Conservation (phyloP, 2,329 filamentous ascomycete species). For the Colletotrichum destructivum region DNA sequence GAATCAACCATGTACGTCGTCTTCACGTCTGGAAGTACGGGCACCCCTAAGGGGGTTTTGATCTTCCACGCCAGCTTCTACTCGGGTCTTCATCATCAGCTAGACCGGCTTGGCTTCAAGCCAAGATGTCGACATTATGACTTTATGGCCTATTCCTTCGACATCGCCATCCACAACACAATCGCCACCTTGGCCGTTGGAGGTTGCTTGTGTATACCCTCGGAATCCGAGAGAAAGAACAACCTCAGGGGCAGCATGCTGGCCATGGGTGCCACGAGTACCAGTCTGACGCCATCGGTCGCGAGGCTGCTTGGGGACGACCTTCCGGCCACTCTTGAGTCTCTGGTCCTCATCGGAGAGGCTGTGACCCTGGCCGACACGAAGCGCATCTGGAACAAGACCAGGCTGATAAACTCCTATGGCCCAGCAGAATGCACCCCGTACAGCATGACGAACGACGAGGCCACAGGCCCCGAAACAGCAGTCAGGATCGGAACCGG, state of each 20-base stretch:
- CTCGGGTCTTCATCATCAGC: conserved; percentile 59
- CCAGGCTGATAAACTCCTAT: neutral
- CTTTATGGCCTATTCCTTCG: conserved; percentile 51
- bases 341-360: conserved; percentile 51
- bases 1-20: conserved; percentile 56
- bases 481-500: conserved; percentile 45
- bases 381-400: conserved; percentile 11
- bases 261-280: no score
- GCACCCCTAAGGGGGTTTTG: conserved; percentile 74
- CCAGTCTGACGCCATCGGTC: no score
- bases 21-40: conserved; percentile 76
- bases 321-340: conserved; percentile 53
- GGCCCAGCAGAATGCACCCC: neutral
- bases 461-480: no score
- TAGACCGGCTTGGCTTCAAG: conserved; percentile 58
- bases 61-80: conserved; percentile 62
- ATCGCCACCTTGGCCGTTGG: conserved; percentile 67
- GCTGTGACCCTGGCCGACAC: conserved; percentile 42
- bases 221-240: conserved; percentile 56
- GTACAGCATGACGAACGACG: neutral
- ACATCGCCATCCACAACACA: conserved; percentile 53
- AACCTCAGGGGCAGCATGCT: conserved; percentile 54
- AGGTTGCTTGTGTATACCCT: conserved; percentile 53
- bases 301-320: conserved; percentile 55
- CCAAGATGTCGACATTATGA: neutral